Conservation (phyloP, 2,329 filamentous ascomycete genomes). For the Colletotrichum chrysophilum region DNA sequence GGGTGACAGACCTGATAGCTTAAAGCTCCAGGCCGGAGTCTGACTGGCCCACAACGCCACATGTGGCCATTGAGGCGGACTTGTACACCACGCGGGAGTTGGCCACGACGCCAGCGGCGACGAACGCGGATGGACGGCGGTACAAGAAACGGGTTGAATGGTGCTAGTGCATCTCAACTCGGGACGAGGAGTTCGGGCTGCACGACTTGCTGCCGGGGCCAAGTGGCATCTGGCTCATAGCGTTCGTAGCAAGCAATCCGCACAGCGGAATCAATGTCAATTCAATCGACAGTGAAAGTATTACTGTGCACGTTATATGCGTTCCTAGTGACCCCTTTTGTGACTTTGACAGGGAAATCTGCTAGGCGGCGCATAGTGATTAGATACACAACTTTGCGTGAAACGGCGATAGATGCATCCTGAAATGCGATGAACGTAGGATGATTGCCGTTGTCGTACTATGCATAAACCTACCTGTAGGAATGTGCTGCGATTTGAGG, state of each 20-base stretch:
- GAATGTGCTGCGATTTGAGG: not conserved
- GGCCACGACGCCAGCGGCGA: not conserved
- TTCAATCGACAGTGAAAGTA: constrained; percentile 5
- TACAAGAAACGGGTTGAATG: constrained; percentile 4
- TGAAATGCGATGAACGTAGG: not conserved
- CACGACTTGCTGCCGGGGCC: constrained; percentile 4
- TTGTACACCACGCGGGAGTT: not conserved
- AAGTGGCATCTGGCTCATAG: constrained; percentile 17
- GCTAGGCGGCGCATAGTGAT: not conserved
- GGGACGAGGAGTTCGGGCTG: not conserved
- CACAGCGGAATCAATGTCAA: constrained; percentile 2
- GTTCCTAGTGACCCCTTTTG: not conserved
- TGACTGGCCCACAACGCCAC: constrained; percentile 6
- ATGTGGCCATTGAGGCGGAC: constrained; percentile 9
- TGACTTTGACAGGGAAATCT: not conserved
- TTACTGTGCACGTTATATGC: not conserved
- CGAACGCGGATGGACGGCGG: not conserved
- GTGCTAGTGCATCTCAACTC: constrained; percentile 22
- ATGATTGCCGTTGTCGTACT: not conserved
- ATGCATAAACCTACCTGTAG: not conserved
- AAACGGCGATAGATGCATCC: not conserved
- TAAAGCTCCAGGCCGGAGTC: not conserved
- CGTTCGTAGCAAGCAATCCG: constrained; percentile 5
- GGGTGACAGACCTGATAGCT: constrained; percentile 1
- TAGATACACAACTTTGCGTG: not conserved